A percentile compares a stretch with the other conserved stretches of the same genome.
phyloP scores from a whole-genome alignment of 192 early-diverging fungal genomes.

The Entomortierella beljakovae region DNA sequence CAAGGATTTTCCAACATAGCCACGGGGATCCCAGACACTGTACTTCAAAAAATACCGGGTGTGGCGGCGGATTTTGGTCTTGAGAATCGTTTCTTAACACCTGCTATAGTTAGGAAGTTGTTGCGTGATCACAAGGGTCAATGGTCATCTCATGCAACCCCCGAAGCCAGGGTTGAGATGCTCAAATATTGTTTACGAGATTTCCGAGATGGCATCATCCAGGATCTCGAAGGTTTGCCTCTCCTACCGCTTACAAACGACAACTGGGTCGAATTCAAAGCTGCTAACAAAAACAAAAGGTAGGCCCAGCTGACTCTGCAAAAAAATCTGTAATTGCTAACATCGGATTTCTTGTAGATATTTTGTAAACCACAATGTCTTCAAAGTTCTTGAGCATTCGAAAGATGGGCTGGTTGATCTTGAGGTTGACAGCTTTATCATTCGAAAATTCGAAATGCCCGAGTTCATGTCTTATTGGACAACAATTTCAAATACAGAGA shows the following conservation, averaged over 20 bases:
- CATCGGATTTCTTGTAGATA: not conserved
- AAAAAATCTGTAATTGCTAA: not conserved
- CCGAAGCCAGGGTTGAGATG: constrained; percentile 3
- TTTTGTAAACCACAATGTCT: not conserved
- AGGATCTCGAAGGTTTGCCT: constrained; percentile 27
- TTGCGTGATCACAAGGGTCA: not conserved
- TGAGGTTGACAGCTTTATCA: not conserved
- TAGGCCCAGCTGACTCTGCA: constrained; percentile 1
- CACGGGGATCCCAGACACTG: constrained; percentile 11
- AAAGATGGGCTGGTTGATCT: constrained; percentile 13
- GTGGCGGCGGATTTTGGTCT: not conserved
- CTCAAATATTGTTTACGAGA: constrained; percentile 28
- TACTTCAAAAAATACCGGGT: not conserved
- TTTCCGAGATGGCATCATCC: constrained; percentile 1
- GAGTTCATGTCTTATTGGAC: not conserved
- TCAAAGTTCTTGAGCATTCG: constrained; percentile 4
- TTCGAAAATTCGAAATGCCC: not conserved
- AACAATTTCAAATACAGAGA: not conserved
- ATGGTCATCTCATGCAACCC: not conserved
- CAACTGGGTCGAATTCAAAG: constrained; percentile 24
- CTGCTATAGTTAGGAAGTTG: not conserved
- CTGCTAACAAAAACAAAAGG: not conserved
- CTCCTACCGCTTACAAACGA: constrained; percentile 15
- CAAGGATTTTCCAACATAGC: constrained; percentile 2
- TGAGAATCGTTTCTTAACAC: constrained; percentile 12